phyloP scores from a whole-genome alignment of 257 asterid genomes.

The Osmanthus fragrans region DNA sequence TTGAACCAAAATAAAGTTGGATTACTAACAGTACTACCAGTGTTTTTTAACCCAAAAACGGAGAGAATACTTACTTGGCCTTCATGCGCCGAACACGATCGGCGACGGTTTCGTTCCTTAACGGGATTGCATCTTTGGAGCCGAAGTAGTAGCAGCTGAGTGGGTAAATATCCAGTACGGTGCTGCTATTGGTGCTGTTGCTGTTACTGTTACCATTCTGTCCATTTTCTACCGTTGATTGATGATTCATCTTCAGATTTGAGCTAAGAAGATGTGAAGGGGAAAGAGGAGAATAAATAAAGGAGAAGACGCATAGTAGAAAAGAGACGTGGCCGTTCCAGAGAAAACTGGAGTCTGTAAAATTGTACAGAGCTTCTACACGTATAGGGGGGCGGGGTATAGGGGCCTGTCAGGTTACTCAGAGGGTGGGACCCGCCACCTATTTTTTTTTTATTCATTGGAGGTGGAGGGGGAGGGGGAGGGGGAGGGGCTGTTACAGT shows the following conservation, averaged over 20 bases:
- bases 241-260: conserved; percentile 36
- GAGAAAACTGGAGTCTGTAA: neutral
- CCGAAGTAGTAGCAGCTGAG: conserved; percentile 86
- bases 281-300: neutral
- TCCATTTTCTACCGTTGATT: conserved; percentile 17
- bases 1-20: neutral
- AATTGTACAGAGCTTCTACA: too few species aligned
- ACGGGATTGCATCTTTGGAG: conserved; percentile 47
- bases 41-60: neutral
- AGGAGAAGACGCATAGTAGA: neutral
- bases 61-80: conserved; percentile 46
- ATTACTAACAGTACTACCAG: too few species aligned
- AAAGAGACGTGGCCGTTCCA: conserved; percentile 32
- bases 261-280: neutral
- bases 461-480: too few species aligned
- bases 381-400: too few species aligned
- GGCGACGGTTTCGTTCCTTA: conserved; percentile 53
- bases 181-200: neutral
- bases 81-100: conserved; percentile 75
- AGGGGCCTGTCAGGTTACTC: too few species aligned
- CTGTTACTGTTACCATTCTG: conserved; percentile 9
- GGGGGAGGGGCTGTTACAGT: too few species aligned
- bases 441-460: too few species aligned
- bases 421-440: too few species aligned
- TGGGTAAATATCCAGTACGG: conserved; percentile 69